Conservation (phyloP, 2,329 filamentous ascomycete species). For the Chaetothyriales sp. region DNA sequence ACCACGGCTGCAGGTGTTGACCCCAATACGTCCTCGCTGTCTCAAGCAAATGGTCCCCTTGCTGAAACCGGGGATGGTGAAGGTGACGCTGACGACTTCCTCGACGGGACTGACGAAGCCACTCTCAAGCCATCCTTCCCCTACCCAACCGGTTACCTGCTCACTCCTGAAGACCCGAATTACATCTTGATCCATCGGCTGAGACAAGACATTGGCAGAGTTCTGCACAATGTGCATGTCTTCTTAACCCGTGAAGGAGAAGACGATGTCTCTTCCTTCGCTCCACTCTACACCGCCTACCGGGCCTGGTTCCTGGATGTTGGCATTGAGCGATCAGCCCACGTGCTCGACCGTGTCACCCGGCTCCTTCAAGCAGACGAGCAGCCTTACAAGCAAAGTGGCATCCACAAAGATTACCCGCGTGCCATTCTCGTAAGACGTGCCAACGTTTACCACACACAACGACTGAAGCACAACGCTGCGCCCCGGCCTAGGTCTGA, state of each 20-base stretch:
- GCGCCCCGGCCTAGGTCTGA: slow-evolving; percentile 74
- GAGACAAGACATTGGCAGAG: slow-evolving; percentile 62
- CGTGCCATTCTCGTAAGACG: slow-evolving; percentile 81
- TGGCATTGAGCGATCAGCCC: slow-evolving; percentile 86
- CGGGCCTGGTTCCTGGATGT: slow-evolving; percentile 96
- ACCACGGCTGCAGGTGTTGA: slow-evolving; percentile 25
- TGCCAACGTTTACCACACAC: slow-evolving; percentile 85
- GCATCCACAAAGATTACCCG: slow-evolving; percentile 80
- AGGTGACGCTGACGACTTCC: slow-evolving; percentile 34
- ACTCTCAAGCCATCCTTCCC: slow-evolving; percentile 66
- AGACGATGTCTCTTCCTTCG: slow-evolving; percentile 93
- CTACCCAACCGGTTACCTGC: slow-evolving; percentile 74
- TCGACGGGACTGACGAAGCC: slow-evolving; percentile 43
- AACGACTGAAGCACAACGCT: slow-evolving; percentile 87
- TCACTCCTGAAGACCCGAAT: slow-evolving; percentile 46
- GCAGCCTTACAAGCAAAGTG: slow-evolving; percentile 85
- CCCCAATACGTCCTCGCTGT: slow-evolving; percentile 30
- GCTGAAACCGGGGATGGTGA: slow-evolving; percentile 17
- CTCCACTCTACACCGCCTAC: slow-evolving; percentile 79
- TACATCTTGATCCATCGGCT: slow-evolving; percentile 68
- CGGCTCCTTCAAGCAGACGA: slow-evolving; percentile 76
- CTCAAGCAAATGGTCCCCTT: slow-evolving; percentile 25
- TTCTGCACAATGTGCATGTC: slow-evolving; percentile 67
- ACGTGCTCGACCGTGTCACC: slow-evolving; percentile 75
- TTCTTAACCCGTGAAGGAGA: slow-evolving; percentile 77